A percentile compares a stretch with the other conserved stretches of the same genome.
Evolutionary conservation across 805 yeast genomes (phyloP).

Genomic region (Sugiyamaella americana): DNA sequence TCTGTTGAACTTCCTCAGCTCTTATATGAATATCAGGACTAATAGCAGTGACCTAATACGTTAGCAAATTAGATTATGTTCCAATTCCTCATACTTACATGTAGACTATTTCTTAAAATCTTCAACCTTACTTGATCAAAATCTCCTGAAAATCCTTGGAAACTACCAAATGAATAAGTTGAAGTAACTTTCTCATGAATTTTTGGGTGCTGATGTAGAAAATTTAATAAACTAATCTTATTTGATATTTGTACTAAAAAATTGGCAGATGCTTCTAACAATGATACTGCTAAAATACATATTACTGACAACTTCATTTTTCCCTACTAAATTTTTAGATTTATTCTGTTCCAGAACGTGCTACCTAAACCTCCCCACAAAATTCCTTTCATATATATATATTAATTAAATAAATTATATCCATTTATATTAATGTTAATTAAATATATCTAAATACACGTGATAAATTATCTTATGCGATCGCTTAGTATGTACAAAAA

Average conservation of each 20-base stretch:
- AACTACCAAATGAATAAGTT: conserved; percentile 60
- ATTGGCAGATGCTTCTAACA: conserved; percentile 3
- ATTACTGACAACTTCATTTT: background rate
- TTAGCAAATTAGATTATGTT: too few species aligned
- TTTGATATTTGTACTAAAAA: conserved; percentile 26
- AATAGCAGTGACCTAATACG: conserved; percentile 54
- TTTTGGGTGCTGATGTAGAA: conserved; percentile 37
- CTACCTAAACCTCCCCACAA: background rate
- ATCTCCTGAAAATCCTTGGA: conserved; percentile 64
- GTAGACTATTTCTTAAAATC: conserved; percentile 31
- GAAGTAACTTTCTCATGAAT: conserved; percentile 42
- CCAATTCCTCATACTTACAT: background rate
- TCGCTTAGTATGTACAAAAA: background rate
- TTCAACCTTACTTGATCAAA: conserved; percentile 44
- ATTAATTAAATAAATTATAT: too few species aligned
- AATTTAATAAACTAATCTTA: conserved; percentile 17
- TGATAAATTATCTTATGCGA: background rate
- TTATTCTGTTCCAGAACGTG: background rate
- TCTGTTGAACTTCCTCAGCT: conserved; percentile 44
- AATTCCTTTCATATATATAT: background rate
- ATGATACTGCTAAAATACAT: background rate
- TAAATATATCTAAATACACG: background rate
- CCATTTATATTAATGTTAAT: too few species aligned
- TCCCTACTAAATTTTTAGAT: too few species aligned
- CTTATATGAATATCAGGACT: conserved; percentile 59